These are phyloP conservation scores for Trypanosoma theileri DNA, from an alignment of 208 protist species.

Conservation along the genomic window DNA sequence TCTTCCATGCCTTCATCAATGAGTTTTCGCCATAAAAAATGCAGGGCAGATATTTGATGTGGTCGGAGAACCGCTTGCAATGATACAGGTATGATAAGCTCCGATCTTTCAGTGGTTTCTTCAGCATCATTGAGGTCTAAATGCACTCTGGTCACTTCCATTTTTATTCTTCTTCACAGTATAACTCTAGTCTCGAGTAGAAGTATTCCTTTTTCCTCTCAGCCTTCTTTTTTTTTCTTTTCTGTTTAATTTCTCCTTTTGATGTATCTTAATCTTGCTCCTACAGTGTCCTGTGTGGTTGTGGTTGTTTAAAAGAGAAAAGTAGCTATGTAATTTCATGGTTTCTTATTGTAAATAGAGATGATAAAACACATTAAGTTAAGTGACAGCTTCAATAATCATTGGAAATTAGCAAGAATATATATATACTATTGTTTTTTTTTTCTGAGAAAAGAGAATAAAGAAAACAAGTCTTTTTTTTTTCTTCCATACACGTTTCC, in stretches of 20 bases:
- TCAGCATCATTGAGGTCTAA: not conserved
- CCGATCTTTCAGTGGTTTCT: constrained; percentile 16
- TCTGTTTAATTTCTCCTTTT: no score
- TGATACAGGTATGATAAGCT: constrained; percentile 34
- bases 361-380: no score
- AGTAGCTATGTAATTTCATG: no score
- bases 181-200: no score
- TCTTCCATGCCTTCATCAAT: constrained; percentile 63
- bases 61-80: constrained; percentile 42
- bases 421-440: no score
- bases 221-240: not conserved
- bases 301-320: no score
- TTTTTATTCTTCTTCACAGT: not conserved
- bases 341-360: no score
- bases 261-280: no score
- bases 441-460: not conserved
- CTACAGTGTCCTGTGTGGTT: no score
- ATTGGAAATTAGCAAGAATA: no score
- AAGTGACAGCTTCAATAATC: no score
- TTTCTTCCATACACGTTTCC: not conserved
- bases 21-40: constrained; percentile 76
- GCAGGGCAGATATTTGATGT: constrained; percentile 71
- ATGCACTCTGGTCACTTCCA: not conserved
- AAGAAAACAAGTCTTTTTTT: not conserved
- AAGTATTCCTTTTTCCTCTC: constrained; percentile 10